Conservation (phyloP, 1,284 basidiomycete species). For the Dichomitus squalens region DNA sequence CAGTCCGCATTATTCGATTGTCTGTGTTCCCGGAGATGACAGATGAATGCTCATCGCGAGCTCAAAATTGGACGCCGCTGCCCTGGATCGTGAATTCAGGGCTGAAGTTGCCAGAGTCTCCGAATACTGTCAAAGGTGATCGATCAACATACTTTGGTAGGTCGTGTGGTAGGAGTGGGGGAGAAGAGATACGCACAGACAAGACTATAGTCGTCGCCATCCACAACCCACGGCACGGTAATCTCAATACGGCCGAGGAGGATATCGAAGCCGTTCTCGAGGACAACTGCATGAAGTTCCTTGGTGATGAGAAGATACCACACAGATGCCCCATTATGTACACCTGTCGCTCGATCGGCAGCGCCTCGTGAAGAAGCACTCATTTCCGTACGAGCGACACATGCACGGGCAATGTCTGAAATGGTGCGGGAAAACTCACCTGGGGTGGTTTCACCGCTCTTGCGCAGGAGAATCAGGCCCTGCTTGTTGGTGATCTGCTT, state of each 20-base stretch:
- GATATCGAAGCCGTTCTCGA: constrained; percentile 19
- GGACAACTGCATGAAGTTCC: constrained; percentile 7
- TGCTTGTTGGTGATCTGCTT: constrained; percentile 44
- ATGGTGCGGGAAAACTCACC: constrained; percentile 12
- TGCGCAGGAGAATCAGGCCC: constrained; percentile 42
- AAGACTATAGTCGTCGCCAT: constrained; percentile 17
- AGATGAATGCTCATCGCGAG: no score
- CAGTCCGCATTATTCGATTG: no score
- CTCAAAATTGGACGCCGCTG: background rate
- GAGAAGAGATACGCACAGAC: background rate
- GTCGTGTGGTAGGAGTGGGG: background rate
- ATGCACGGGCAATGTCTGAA: no score
- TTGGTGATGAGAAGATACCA: background rate
- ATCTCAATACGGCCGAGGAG: constrained; percentile 14
- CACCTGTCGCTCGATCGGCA: no score
- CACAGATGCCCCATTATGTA: no score
- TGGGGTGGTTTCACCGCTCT: constrained; percentile 33
- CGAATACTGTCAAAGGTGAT: constrained; percentile 20
- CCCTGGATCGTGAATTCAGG: constrained; percentile 20
- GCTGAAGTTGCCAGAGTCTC: constrained; percentile 28
- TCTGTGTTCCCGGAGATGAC: no score
- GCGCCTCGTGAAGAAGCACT: no score
- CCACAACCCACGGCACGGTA: constrained; percentile 16
- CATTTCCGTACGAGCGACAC: background rate
- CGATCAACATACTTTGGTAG: no score